Evolutionary conservation across 2,329 filamentous ascomycete species (phyloP).

Genomic region (Pseudovirgaria hyperparasitica): DNA sequence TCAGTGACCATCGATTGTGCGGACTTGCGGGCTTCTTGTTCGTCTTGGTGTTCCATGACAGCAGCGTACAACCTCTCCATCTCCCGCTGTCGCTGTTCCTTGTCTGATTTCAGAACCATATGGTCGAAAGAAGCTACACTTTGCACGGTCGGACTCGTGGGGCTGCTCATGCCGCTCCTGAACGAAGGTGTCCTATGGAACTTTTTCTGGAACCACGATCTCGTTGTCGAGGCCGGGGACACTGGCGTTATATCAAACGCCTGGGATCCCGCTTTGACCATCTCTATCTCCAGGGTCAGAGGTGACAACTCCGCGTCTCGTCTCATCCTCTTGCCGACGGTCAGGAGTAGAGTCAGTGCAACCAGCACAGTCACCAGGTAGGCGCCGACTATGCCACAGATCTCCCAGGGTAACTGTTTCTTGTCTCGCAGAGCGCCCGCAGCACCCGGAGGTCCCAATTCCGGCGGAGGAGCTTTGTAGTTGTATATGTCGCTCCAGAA

Average conservation of each 20-base stretch:
- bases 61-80: conserved; percentile 85
- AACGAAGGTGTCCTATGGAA: conserved; percentile 13
- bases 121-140: conserved; percentile 65
- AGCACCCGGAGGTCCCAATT: conserved; percentile 17
- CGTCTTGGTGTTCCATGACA: conserved; percentile 71
- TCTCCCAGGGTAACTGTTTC: conserved; percentile 62
- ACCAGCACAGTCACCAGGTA: conserved; percentile 69
- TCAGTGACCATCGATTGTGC: conserved; percentile 5
- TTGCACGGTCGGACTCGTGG: conserved; percentile 30
- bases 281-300: conserved; percentile 41
- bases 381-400: conserved; percentile 70
- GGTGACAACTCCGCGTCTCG: conserved; percentile 38
- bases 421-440: conserved; percentile 18
- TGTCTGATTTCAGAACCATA: conserved; percentile 60
- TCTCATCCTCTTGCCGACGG: conserved; percentile 30
- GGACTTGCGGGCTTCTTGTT: conserved; percentile 8
- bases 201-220: conserved; percentile 20
- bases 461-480: conserved; percentile 12
- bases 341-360: conserved; percentile 49
- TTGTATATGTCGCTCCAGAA: conserved; percentile 9
- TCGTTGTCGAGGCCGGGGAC: conserved; percentile 17
- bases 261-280: conserved; percentile 37
- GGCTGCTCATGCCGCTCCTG: conserved; percentile 12
- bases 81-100: conserved; percentile 62
- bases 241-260: conserved; percentile 17